Conservation (phyloP, 306 rosid genomes). For the Mucuna pruriens region DNA sequence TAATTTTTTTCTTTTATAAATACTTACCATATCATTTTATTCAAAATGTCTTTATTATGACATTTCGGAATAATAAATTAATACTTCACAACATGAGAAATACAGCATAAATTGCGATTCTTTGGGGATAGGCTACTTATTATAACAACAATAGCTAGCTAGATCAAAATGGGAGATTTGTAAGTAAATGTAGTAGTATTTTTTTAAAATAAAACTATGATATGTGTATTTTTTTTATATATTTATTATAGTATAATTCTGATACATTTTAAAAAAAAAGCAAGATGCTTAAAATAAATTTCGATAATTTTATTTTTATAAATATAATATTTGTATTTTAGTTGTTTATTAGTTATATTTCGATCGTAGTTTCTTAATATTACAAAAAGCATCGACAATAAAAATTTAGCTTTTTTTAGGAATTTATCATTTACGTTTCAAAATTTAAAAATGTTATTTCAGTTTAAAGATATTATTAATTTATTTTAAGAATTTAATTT, state of each 20-base stretch:
- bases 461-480: too few relatives aligned
- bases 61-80: not conserved
- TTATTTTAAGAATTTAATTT: too few relatives aligned
- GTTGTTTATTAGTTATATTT: not conserved
- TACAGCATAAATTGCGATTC: not conserved
- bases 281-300: not conserved
- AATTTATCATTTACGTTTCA: too few relatives aligned
- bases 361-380: not conserved
- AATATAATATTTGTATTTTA: not conserved
- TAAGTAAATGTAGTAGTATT: too few relatives aligned
- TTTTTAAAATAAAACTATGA: not conserved
- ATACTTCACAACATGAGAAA: not conserved
- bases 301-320: not conserved
- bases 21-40: too few relatives aligned
- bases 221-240: not conserved
- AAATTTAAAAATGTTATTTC: too few relatives aligned
- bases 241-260: not conserved
- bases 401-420: too few relatives aligned
- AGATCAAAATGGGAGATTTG: not conserved
- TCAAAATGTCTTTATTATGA: too few relatives aligned
- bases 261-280: not conserved
- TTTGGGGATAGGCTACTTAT: not conserved
- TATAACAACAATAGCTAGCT: not conserved
- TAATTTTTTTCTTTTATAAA: too few relatives aligned
- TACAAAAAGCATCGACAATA: too few relatives aligned